Evolutionary conservation across 1,139 yeast genomes (phyloP).

Genomic region (Pichia sp.): DNA sequence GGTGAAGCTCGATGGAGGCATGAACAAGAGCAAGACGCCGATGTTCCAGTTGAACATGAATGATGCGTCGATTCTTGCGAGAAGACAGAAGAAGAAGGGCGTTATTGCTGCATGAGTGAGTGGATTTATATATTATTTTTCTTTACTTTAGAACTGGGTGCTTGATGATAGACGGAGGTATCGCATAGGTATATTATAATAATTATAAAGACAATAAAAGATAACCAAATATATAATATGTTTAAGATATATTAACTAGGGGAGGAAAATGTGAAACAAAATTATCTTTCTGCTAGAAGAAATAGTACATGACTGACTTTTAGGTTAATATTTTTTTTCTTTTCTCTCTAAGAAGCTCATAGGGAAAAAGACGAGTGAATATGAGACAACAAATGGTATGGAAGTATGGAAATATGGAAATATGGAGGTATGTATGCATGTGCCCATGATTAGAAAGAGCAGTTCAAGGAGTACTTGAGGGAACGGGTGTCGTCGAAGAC

Average conservation of each 20-base stretch:
- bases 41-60: slow-evolving; percentile 67
- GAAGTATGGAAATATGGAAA: neutral
- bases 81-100: slow-evolving; percentile 39
- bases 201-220: neutral
- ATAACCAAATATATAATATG: neutral
- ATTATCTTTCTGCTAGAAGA: neutral
- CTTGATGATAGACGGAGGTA: neutral
- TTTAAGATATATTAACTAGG: neutral
- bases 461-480: slow-evolving; percentile 53
- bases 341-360: neutral
- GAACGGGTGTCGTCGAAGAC: slow-evolving; percentile 58
- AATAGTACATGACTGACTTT: neutral
- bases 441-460: slow-evolving; percentile 31
- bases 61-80: slow-evolving; percentile 76
- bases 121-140: neutral
- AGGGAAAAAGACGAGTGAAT: neutral
- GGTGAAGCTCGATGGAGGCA: neutral
- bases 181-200: neutral
- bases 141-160: neutral
- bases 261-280: neutral
- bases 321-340: neutral
- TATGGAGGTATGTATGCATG: neutral
- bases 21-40: neutral
- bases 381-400: neutral
- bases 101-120: neutral